Base-by-base conservation (phyloP, 352 stramenopile species). In the Pythium angustatum region DNA sequence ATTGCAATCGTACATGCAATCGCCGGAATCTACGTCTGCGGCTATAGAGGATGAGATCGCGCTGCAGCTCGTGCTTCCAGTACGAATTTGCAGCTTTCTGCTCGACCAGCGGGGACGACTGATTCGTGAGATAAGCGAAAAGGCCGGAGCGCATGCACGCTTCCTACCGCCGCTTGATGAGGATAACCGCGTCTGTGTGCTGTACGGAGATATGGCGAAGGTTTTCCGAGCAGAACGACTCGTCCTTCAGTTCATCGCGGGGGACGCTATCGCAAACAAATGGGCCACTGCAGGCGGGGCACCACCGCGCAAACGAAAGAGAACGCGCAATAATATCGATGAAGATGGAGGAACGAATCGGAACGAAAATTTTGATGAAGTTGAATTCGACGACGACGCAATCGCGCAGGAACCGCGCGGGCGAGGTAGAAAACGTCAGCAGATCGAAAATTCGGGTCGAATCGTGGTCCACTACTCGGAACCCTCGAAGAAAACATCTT, bases 201-300 rank as follows among this genome's bases (percentile, higher is more conserved):
- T 91, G 52, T 79, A 68, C 24, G 80, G 83, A 2, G 79, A 87
- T 9, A 76, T 83, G 67, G 28, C 55, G 19, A 69, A 67, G 24
- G 79, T 87, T 7, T 68, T 91, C 53, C 72, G 72, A 9, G 83
- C 80, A 1, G 59, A 90, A 58, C 72, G 79, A 28, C 66, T 91
- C 5, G 61, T 91, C 14, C 68, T 91, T 34, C 77, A 85, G 40
- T 68, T 87, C 38, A 63, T 88, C n/a, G 80, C 83, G 24, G 76
- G 76, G 24, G 82, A 89, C 44, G 68, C 58, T 2, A 83, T 85
- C 34, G 78, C 76, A 15, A 82, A 68, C 45, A 85, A 87, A 33
- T 68, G 45, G 4, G n/a, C 52, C 58, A 26, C 57, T 27, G 27
- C 62, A 30, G 43, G 51, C 21, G 55, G 69, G 43, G 36, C 45